Conservation (phyloP, 2,329 filamentous ascomycete genomes). For the Ophiostoma ips region DNA sequence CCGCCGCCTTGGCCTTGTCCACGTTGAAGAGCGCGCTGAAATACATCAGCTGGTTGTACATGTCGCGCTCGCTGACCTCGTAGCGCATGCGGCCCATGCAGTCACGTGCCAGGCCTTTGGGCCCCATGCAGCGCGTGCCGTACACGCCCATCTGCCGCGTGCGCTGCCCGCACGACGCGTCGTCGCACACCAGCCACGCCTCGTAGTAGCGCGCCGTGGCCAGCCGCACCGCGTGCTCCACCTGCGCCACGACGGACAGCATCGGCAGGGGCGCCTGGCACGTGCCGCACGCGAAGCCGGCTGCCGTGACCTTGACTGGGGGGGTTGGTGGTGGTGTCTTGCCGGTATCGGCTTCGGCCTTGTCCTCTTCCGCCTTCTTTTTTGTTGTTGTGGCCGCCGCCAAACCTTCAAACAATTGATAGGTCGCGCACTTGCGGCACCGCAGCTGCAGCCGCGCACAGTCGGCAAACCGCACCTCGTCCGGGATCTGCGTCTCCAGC, state of each 20-base stretch:
- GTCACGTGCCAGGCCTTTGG: conserved; percentile 68
- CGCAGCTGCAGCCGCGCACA: conserved; percentile 63
- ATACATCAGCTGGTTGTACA: conserved; percentile 93
- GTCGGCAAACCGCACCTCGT: conserved; percentile 76
- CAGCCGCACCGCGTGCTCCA: conserved; percentile 69
- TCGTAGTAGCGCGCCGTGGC: conserved; percentile 81
- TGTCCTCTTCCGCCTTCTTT: neutral
- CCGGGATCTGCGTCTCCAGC: conserved; percentile 86
- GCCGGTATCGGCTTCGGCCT: too few relatives aligned
- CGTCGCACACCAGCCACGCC: conserved; percentile 81
- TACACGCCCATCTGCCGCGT: conserved; percentile 91
- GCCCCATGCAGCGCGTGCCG: conserved; percentile 76
- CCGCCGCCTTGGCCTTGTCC: conserved; percentile 50
- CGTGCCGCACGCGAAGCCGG: conserved; percentile 59
- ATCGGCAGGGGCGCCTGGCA: conserved; percentile 55
- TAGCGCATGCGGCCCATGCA: conserved; percentile 82
- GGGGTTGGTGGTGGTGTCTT: too few relatives aligned
- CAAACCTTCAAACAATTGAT: conserved; percentile 65
- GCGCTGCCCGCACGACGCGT: conserved; percentile 70
- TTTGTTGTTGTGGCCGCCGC: neutral
- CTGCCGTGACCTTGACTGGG: conserved; percentile 43
- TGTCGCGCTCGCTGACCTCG: conserved; percentile 72
- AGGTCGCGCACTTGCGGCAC: conserved; percentile 66
- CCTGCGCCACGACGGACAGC: conserved; percentile 67
- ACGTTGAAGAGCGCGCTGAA: conserved; percentile 77